phyloP scores from a whole-genome alignment of 495 filamentous ascomycete genomes.

The Talaromyces wortmannii region DNA sequence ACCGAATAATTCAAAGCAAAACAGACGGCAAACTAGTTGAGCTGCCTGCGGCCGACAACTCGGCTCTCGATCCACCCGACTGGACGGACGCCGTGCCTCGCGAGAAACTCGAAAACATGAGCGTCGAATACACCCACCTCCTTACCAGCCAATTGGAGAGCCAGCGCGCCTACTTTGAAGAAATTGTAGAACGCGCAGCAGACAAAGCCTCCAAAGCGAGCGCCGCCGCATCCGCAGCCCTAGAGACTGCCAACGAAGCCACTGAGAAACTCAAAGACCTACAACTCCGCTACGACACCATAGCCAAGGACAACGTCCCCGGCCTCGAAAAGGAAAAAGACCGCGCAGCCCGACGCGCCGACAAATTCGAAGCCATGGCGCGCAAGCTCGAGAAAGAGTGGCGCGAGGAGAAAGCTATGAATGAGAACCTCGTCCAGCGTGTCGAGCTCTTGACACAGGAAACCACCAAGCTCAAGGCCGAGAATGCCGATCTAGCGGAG shows the following conservation, averaged over 20 bases:
- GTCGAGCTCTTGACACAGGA: slow-evolving; percentile 60
- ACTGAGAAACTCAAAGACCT: slow-evolving; percentile 45
- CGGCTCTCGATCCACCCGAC: slow-evolving; percentile 35
- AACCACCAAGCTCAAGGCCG: slow-evolving; percentile 43
- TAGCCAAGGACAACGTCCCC: slow-evolving; percentile 54
- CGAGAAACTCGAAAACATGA: slow-evolving; percentile 88
- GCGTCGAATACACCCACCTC: slow-evolving; percentile 88
- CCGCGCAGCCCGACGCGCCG: slow-evolving; percentile 58
- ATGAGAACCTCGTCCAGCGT: slow-evolving; percentile 66
- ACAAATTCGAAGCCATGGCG: slow-evolving; percentile 68
- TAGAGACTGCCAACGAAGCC: slow-evolving; percentile 43
- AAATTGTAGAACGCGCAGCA: slow-evolving; percentile 81
- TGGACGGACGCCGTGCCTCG: slow-evolving; percentile 70
- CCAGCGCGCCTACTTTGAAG: slow-evolving; percentile 91
- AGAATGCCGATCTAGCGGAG: slow-evolving; percentile 63
- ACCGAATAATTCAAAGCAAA: slow-evolving; percentile 88
- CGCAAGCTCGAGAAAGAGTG: slow-evolving; percentile 68
- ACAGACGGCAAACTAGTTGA: slow-evolving; percentile 84
- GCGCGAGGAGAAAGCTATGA: slow-evolving; percentile 84
- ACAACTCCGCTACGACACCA: slow-evolving; percentile 43
- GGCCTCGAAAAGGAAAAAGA: slow-evolving; percentile 62
- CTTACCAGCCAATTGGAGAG: slow-evolving; percentile 86
- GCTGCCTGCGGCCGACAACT: slow-evolving; percentile 51
- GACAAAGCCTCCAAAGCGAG: slow-evolving; percentile 81
- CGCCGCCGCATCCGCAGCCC: slow-evolving; percentile 56